Base-by-base conservation (phyloP, 208 protist species). In the Trypanosoma grayi region DNA sequence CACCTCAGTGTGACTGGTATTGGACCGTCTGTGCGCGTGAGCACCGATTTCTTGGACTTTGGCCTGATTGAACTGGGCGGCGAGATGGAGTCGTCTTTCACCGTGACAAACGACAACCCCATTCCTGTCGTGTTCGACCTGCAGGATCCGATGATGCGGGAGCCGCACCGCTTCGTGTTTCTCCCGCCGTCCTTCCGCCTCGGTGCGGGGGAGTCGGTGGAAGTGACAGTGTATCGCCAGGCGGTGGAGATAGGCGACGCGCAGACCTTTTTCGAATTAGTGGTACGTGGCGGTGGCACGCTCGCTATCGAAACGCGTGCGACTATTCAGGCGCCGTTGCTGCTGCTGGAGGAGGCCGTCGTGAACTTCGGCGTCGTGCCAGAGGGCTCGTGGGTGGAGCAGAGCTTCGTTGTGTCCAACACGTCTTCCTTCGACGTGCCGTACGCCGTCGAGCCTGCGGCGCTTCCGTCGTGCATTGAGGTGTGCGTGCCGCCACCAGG, bases 251-350 rank as follows among this genome's bases (percentile, higher is more conserved):
- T 73, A 13, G 79, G 81, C n/a, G 86, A 90, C 34, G 74, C 80
- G 55, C 82, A 93, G 69, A 87, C 82, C n/a, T 93, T 88, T 66
- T 93, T 95, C 69, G 86, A 93, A 66, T 70, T 93, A n/a, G 73
- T 75, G 6, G 81, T 95, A 22, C 80, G 76, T n/a, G 79, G 78
- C 33, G 87, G 83, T 45, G 76, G 66, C 20, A 81, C 77, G 20
- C 60, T 92, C 45, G 86, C 83, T 9, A 81, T 95, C 37, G 89
- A 93, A 66, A 93, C 86, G 13, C 82, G 81, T 50, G 89, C 89
- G 24, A 90, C 77, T 24, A 89, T 95, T 44, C 85, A 95, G 79
- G 55, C 69, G 43, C 70, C 84, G 14, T 74, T 72, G 36, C 63
- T 93, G 39, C 51, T 87, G 53, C 45, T 93, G 16, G 69, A 89